A percentile compares a stretch with the other conserved stretches of the same genome.
Evolutionary conservation across 2,329 filamentous ascomycete genomes (phyloP).

Genomic region (Fusarium sacchari): DNA sequence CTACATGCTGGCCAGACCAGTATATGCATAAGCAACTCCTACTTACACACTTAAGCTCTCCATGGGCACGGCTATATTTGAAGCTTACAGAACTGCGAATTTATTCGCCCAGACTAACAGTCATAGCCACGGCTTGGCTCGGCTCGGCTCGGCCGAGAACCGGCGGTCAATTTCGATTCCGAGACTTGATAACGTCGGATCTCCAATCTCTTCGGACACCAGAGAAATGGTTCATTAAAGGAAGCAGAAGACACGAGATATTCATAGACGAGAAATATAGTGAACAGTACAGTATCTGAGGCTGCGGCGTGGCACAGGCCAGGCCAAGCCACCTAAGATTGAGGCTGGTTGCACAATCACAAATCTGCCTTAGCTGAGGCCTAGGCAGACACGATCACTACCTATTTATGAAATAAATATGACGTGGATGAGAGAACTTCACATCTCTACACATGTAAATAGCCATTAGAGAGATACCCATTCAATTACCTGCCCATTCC

Average conservation of each 20-base stretch:
- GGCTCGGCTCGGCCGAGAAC: neutral
- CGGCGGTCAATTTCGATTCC: neutral
- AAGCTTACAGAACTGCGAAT: neutral
- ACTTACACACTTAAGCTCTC: neutral
- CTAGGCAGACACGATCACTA: neutral
- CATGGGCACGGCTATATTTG: accelerated
- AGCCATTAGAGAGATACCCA: neutral
- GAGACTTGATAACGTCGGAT: neutral
- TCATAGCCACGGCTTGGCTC: neutral
- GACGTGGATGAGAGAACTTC: accelerated
- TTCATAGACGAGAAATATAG: neutral
- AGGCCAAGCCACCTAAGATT: neutral
- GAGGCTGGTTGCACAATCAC: neutral
- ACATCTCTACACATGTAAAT: neutral
- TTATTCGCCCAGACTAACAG: too few relatives aligned
- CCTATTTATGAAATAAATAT: too few relatives aligned
- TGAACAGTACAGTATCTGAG: neutral
- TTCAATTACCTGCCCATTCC: too few relatives aligned
- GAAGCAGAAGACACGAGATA: accelerated
- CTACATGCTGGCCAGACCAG: neutral
- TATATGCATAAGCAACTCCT: neutral
- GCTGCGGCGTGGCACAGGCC: neutral
- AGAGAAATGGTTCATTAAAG: neutral
- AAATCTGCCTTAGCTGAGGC: constrained; percentile 20
- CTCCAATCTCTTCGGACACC: neutral